These are phyloP conservation scores for Chlamydomonas sp. DNA, from an alignment of 139 green algal species.

Conservation along the genomic window DNA sequence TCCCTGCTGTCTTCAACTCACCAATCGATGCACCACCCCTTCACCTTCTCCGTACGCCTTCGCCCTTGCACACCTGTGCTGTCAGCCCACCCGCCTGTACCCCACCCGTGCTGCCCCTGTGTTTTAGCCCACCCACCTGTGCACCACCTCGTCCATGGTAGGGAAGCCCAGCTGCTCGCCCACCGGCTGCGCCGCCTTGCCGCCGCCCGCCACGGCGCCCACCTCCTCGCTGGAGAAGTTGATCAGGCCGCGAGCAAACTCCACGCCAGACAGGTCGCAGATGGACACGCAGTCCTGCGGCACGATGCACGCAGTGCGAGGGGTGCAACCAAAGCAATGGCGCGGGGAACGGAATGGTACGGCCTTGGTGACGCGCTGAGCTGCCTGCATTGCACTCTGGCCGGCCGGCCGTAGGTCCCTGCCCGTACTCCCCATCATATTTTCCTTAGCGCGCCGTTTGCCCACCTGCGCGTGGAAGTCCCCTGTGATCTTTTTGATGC, in stretches of 20 bases:
- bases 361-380: neutral
- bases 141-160: neutral
- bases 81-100: no score
- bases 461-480: constrained; percentile 39
- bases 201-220: neutral
- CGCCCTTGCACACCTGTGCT: no score
- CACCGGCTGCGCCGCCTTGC: neutral
- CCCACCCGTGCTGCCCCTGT: no score
- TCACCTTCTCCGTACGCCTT: no score
- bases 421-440: no score
- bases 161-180: neutral
- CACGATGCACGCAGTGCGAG: neutral
- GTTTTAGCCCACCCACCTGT: neutral
- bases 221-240: constrained; percentile 73
- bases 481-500: constrained; percentile 66
- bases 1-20: no score
- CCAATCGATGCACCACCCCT: no score
- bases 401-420: neutral
- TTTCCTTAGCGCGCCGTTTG: neutral
- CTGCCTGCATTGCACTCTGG: neutral
- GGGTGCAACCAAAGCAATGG: neutral
- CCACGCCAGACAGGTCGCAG: constrained; percentile 69
- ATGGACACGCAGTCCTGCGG: constrained; percentile 78
- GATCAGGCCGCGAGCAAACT: constrained; percentile 84
- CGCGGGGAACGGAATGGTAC: neutral